Conservation (phyloP, 768 basidiomycete genomes). For the Suillus hirtellus region DNA sequence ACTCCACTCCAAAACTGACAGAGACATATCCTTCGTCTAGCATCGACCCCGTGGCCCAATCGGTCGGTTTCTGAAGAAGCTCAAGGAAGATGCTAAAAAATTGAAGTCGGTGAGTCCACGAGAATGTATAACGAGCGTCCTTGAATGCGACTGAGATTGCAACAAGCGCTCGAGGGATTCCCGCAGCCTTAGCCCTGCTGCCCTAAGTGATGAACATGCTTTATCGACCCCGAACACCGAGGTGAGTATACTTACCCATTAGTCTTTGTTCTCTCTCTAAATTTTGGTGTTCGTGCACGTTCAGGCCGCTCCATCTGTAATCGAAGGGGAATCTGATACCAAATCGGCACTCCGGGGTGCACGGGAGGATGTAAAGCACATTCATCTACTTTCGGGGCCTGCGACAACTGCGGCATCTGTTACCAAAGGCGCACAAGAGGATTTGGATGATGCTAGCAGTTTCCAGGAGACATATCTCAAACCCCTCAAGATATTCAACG, state of each 20-base stretch:
- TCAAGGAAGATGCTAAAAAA: background rate
- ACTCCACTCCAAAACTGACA: background rate
- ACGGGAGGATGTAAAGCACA: background rate
- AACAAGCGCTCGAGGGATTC: background rate
- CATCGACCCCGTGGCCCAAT: background rate
- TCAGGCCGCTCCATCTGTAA: too few relatives aligned
- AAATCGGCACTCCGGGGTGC: background rate
- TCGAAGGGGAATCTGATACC: background rate
- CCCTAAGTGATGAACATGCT: background rate
- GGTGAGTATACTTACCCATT: background rate
- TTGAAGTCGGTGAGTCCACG: background rate
- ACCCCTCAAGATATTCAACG: background rate
- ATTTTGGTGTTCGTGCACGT: background rate
- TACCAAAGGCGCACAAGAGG: background rate
- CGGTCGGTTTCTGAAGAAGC: background rate
- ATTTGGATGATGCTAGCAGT: background rate
- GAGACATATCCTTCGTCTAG: background rate
- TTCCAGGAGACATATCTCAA: background rate
- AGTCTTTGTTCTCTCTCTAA: background rate
- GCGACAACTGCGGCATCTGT: background rate
- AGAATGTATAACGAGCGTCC: background rate
- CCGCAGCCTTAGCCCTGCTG: background rate
- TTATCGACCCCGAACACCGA: background rate
- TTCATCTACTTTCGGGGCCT: background rate
- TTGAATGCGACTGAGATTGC: background rate